Base-by-base conservation (phyloP, 148 eudicot species). In the Chenopodium suecicum region DNA sequence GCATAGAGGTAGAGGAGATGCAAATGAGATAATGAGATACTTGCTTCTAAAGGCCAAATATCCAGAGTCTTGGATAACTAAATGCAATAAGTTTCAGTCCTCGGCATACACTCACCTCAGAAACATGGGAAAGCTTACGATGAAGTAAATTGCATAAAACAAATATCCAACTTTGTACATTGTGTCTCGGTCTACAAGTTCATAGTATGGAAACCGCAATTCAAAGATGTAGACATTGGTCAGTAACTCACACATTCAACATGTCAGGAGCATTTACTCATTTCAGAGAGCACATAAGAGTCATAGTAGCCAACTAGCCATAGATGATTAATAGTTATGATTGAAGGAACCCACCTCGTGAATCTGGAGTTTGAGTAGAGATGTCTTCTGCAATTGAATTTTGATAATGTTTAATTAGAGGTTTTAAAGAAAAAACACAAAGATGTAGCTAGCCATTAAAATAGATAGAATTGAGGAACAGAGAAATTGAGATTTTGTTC, bases 71-170 rank as follows among this genome's bases (percentile, higher is more conserved):
- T 65, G 62, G 29, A 29, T 47, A 10, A 41, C 44, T 41, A 41
- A 41, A 41, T 41, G 44, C 44, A 41, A 41, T 6, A 41, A 41
- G 44, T 41, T 41, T 41, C 44, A 41, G 44, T 41, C 44, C 44
- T 5, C 44, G 6, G 44, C 7, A 41, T 41, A 32, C 16, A 71
- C 84, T 86, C 86, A 96, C 99, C 99, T 90, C 80, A 90, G 80
- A 84, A 94, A 96, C 99, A 94, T 96, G 2, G 99, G 99, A 90
- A 94, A 96, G 95, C 99, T 96, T 64, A 96, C 97, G 44, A 94
- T 19, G 87, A 96, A 96, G 89, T 92, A 94, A 62, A 96, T 94
- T 52, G 99, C 99, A 82, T 96, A 96, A 85, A 96, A 96, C 86
- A 96, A 82, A 87, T 88, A 96, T 66, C 99, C 99, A 81, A 96